Evolutionary conservation across 2,329 filamentous ascomycete genomes (phyloP).

Genomic region (Colletotrichum sp.): DNA sequence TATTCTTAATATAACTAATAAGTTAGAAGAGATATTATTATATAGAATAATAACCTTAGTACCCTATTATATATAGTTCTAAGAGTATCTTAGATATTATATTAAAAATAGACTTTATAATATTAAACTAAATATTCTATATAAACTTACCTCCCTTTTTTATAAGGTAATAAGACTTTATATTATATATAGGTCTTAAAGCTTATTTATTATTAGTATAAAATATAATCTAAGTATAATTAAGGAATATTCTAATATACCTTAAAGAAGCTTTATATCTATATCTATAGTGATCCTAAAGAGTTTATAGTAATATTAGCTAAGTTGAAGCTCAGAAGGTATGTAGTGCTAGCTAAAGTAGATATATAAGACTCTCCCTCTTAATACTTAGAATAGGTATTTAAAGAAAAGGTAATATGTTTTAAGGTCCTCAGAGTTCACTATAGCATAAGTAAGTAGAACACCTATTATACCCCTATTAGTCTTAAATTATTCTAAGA

Average conservation of each 20-base stretch:
- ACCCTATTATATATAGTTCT: not conserved
- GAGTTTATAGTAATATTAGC: not conserved
- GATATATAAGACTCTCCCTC: not conserved
- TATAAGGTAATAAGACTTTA: not conserved
- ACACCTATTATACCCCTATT: not conserved
- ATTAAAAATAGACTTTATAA: not conserved
- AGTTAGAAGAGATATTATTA: not conserved
- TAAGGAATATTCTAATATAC: not conserved
- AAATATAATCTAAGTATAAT: not conserved
- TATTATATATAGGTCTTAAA: not conserved
- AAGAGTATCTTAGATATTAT: not conserved
- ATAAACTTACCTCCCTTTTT: not conserved
- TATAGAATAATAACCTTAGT: not conserved
- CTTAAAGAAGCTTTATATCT: not conserved
- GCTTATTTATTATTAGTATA: not conserved
- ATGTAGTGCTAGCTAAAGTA: not conserved
- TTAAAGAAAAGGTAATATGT: not conserved
- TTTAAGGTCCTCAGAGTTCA: not conserved
- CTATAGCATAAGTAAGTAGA: not conserved
- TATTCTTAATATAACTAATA: not conserved
- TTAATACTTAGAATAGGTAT: not conserved
- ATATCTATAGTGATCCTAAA: not conserved
- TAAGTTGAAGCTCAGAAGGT: not conserved
- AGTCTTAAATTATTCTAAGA: not conserved
- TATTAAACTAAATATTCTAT: not conserved